Evolutionary conservation across 1,139 yeast genomes (phyloP), one percentile per base, ranked within the genome.

Genomic region (Kodamaea suecica): DNA sequence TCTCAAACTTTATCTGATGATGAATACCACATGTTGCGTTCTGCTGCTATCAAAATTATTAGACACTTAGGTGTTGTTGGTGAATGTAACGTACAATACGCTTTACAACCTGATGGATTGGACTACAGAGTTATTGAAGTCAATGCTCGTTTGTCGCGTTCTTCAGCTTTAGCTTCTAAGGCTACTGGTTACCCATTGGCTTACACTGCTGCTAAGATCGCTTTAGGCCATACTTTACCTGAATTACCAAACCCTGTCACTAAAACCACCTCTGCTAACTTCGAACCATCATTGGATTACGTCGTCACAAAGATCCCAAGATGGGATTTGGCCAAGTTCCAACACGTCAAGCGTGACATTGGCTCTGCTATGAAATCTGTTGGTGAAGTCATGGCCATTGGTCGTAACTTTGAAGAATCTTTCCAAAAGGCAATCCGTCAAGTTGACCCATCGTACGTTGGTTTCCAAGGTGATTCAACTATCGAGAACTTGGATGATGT

Each of bases 151-250:
- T 75, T 92, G 52, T 90, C 97, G 29, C 82, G 98, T 63, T 92
- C 98, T 25, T 88, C 97, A 19, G 98, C 98, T 32, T 76, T 92
- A 50, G 98, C 98, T 29, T 90, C 97, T 27, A 92, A 92, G 69
- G 98, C 98, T 30, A 92, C 98, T 30, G 98, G 98, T 48, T 92
- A 92, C 59, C 98, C 98, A 47, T 78, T 92, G 52, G 98, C 98
- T 35, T 92, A 90, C 67, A 92, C 97, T 39, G 98, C 98, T 51
- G 98, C 98, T 42, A 92, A 92, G 70, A 84, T 90, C 52, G 97
- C 94, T 35, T 76, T 92, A 42, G 96, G 96, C 45, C 87, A 84
- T 68, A 87, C 97, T 25, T 76, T 92, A 49, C 95, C 96, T 29
- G 97, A 92, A 62, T 71, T 92, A 49, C 95, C 95, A 52, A 92